Conservation (phyloP, 306 rosid genomes). For the Vachellia pachyceras region DNA sequence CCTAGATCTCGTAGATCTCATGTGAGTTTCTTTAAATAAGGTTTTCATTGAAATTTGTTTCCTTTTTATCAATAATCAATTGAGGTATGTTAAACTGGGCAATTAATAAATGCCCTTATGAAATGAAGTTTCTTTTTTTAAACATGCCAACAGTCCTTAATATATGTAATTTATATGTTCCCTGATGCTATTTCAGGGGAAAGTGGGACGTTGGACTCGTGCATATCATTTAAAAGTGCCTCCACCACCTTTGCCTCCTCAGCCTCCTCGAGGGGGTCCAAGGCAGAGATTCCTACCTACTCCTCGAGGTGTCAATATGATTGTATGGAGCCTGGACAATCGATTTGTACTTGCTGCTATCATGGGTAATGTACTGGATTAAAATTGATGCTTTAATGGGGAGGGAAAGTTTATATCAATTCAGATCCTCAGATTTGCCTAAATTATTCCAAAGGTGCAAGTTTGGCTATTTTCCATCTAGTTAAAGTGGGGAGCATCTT, state of each 20-base stretch:
- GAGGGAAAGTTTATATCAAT: slow-evolving; percentile 8
- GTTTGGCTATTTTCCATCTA: slow-evolving; percentile 20
- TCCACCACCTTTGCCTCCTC: slow-evolving; percentile 91
- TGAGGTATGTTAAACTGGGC: slow-evolving; percentile 21
- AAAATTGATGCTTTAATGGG: slow-evolving; percentile 14
- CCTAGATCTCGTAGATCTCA: slow-evolving; percentile 89
- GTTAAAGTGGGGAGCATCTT: slow-evolving; percentile 29
- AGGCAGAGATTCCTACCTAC: slow-evolving; percentile 87
- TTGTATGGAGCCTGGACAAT: slow-evolving; percentile 92
- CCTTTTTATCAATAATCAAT: slow-evolving; percentile 33
- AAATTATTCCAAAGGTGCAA: slow-evolving; percentile 10
- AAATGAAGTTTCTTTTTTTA: slow-evolving; percentile 27
- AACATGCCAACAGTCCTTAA: slow-evolving; percentile 1
- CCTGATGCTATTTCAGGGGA: slow-evolving; percentile 59
- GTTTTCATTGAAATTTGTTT: slow-evolving; percentile 31
- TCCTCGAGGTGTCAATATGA: slow-evolving; percentile 96
- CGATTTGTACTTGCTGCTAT: slow-evolving; percentile 97
- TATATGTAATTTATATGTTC: slow-evolving; percentile 23
- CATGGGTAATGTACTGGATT: slow-evolving; percentile 65
- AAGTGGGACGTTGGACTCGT: slow-evolving; percentile 85
- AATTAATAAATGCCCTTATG: slow-evolving; percentile 9
- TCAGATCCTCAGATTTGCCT: slow-evolving; percentile 17
- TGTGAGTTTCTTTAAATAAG: slow-evolving; percentile 60
- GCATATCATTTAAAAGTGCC: slow-evolving; percentile 96
- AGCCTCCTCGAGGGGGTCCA: slow-evolving; percentile 91